Evolutionary conservation across 176 grass and related monocot species (phyloP).

Genomic region (Triticum timopheevii): DNA sequence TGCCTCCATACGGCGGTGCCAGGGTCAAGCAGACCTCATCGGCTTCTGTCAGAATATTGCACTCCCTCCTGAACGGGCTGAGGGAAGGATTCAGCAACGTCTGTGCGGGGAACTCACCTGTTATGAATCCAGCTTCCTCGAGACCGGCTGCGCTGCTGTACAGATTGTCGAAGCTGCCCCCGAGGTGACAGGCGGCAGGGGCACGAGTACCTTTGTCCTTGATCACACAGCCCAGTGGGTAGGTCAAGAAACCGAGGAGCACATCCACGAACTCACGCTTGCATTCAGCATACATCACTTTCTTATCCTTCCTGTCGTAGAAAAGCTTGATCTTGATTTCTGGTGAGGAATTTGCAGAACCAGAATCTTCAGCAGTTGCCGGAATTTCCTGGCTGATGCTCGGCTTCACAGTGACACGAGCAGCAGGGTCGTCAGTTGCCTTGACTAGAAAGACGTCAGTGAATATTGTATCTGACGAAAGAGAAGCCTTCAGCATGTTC

Average conservation of each 20-base stretch:
- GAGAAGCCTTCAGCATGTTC: not conserved
- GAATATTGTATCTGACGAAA: not conserved
- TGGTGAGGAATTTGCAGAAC: not conserved
- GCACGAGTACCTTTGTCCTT: no score
- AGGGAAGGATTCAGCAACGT: not conserved
- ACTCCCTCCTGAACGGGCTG: not conserved
- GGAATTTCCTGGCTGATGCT: rapidly evolving
- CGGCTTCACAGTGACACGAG: rapidly evolving
- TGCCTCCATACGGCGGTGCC: not conserved
- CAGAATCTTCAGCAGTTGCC: not conserved
- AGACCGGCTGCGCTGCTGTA: not conserved
- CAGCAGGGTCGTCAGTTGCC: no score
- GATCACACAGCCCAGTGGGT: not conserved
- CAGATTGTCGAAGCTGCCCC: not conserved
- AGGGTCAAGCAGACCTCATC: not conserved
- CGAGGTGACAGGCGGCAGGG: not conserved
- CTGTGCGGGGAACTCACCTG: not conserved
- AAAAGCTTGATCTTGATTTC: not conserved
- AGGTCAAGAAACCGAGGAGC: not conserved
- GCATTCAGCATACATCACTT: not conserved
- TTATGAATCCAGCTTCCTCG: not conserved
- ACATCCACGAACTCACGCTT: not conserved
- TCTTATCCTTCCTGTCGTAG: not conserved
- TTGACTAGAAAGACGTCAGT: not conserved
- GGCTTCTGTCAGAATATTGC: no score